Conservation (phyloP, 305 asterid species). For the Andrographis paniculata region DNA sequence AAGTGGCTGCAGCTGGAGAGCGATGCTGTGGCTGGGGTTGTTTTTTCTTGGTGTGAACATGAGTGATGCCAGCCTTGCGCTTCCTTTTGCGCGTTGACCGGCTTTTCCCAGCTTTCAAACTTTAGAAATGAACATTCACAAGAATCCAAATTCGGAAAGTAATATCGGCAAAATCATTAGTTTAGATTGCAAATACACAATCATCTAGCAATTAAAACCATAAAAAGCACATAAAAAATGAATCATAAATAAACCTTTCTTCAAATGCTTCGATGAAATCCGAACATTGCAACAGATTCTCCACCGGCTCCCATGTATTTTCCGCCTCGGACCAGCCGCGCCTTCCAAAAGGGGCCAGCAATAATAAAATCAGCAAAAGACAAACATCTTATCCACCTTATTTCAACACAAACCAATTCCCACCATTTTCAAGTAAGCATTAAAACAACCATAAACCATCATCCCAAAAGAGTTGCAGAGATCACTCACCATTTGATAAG, state of each 20-base stretch:
- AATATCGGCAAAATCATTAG: too few relatives aligned
- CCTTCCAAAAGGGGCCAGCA: constrained; percentile 41
- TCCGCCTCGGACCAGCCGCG: constrained; percentile 95
- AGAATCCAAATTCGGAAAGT: too few relatives aligned
- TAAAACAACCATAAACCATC: not conserved
- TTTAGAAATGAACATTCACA: too few relatives aligned
- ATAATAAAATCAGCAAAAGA: constrained; percentile 18
- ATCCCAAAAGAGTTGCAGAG: constrained; percentile 3
- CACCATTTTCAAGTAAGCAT: too few relatives aligned
- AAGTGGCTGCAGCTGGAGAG: constrained; percentile 48
- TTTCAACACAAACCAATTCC: too few relatives aligned
- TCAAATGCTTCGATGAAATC: constrained; percentile 80
- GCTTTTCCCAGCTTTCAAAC: constrained; percentile 37
- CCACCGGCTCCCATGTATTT: constrained; percentile 93
- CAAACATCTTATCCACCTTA: not conserved
- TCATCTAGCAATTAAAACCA: too few relatives aligned
- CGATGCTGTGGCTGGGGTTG: constrained; percentile 25
- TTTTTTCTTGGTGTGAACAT: constrained; percentile 37
- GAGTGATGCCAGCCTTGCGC: constrained; percentile 35
- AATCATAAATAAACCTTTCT: too few relatives aligned
- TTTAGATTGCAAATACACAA: too few relatives aligned
- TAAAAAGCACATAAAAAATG: too few relatives aligned
- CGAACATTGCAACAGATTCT: constrained; percentile 51
- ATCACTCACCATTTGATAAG: constrained; percentile 83
- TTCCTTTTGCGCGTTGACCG: constrained; percentile 39